Percentiles rank a stretch among this genome's conserved stretches.
Evolutionary conservation across 2,329 filamentous ascomycete species (phyloP).

Genomic region (Epichloe gansuensis): DNA sequence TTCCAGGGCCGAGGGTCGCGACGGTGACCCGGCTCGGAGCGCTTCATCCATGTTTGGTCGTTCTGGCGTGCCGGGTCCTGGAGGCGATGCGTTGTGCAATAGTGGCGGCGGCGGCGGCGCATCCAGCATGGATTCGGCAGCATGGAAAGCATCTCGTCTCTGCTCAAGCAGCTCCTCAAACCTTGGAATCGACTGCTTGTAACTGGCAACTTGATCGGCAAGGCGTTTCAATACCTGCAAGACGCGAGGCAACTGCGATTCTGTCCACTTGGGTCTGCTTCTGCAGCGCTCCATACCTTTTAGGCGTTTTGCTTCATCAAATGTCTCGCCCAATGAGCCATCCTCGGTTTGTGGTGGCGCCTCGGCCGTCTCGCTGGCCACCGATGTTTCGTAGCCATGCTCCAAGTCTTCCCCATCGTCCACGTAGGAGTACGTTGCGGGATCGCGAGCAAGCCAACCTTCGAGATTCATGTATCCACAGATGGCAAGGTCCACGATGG

Average conservation of each 20-base stretch:
- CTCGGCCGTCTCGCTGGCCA: constrained; percentile 4
- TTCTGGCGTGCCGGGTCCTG: constrained; percentile 26
- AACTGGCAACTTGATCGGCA: constrained; percentile 48
- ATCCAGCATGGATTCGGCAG: constrained; percentile 37
- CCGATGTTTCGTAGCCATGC: constrained; percentile 5
- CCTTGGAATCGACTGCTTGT: constrained; percentile 52
- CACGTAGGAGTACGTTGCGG: constrained; percentile 44
- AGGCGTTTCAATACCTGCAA: constrained; percentile 47
- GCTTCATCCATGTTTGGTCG: constrained; percentile 30
- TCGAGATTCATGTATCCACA: constrained; percentile 79
- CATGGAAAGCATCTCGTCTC: constrained; percentile 51
- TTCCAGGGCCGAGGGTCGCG: constrained; percentile 43
- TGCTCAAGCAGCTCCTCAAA: constrained; percentile 62
- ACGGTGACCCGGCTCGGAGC: constrained; percentile 37
- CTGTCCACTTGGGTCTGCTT: constrained; percentile 40
- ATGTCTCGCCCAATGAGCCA: background rate
- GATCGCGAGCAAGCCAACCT: constrained; percentile 76
- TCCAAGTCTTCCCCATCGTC: constrained; percentile 24
- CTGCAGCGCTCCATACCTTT: constrained; percentile 39
- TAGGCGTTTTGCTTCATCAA: constrained; percentile 24
- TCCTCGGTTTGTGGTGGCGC: background rate
- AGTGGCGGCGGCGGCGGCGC: constrained; percentile 16
- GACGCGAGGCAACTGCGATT: constrained; percentile 38
- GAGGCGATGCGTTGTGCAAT: constrained; percentile 17
- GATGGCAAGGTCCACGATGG: constrained; percentile 67